These are phyloP conservation scores for Aspergillus avenaceus DNA, from an alignment of 495 filamentous ascomycete species.

Conservation along the genomic window DNA sequence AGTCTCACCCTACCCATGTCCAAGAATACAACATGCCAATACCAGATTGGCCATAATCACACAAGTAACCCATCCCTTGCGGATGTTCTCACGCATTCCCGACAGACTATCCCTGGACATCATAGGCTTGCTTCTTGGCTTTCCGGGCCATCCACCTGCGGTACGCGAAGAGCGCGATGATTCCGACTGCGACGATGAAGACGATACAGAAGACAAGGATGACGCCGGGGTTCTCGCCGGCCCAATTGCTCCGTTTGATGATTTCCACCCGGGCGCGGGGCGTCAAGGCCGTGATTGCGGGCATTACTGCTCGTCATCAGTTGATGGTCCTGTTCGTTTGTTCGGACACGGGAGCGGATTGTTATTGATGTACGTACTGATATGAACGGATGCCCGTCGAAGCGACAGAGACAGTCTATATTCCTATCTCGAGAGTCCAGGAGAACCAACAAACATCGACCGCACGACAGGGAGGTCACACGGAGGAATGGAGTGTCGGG, in stretches of 20 bases:
- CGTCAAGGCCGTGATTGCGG: constrained; percentile 28
- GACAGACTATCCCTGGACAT: constrained; percentile 3
- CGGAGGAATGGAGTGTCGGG: not conserved
- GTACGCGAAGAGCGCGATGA: constrained; percentile 40
- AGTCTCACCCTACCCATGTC: not conserved
- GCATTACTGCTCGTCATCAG: constrained; percentile 25
- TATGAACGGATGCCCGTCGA: not conserved
- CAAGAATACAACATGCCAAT: not conserved
- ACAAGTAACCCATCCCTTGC: too few species aligned
- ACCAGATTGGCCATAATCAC: not conserved
- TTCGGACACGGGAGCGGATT: too few species aligned
- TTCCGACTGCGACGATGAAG: constrained; percentile 40
- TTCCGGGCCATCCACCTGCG: constrained; percentile 35
- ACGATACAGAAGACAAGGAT: constrained; percentile 53
- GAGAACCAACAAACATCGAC: not conserved
- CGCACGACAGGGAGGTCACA: not conserved
- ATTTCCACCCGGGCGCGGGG: constrained; percentile 16
- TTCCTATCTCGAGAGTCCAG: not conserved
- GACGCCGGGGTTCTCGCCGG: constrained; percentile 44
- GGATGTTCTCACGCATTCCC: too few species aligned
- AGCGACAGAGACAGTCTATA: not conserved
- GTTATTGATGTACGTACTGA: not conserved
- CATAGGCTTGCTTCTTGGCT: constrained; percentile 27
- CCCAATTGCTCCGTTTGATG: constrained; percentile 46
- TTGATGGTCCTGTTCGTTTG: not conserved